Conservation (phyloP, 345 rosid genomes). For the Citropsis articulata region DNA sequence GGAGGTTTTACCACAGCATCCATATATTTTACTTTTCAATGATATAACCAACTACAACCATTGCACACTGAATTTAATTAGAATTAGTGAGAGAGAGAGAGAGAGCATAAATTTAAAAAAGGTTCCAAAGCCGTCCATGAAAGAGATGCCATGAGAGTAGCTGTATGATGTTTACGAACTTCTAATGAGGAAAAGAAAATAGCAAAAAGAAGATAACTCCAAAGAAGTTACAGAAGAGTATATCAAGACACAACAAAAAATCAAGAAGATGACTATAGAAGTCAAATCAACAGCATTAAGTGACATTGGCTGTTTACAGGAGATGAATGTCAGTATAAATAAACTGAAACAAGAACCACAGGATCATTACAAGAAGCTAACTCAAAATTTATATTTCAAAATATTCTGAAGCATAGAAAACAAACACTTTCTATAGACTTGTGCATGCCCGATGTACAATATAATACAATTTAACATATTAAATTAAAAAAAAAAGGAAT, state of each 20-base stretch:
- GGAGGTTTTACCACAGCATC: constrained; percentile 13
- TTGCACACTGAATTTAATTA: constrained; percentile 5
- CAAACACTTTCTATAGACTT: background rate
- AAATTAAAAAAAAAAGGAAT: background rate
- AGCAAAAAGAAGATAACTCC: background rate
- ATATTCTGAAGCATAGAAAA: background rate
- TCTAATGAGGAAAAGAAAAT: background rate
- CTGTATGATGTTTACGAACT: background rate
- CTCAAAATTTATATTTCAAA: background rate
- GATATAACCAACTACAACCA: background rate
- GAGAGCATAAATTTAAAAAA: background rate
- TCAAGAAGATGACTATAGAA: background rate
- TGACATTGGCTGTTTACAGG: background rate
- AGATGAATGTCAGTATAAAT: background rate
- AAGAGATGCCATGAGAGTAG: background rate
- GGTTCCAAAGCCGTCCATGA: background rate
- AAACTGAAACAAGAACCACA: background rate
- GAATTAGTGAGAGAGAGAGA: background rate
- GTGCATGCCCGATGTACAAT: background rate
- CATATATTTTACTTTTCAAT: background rate
- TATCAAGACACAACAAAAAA: background rate
- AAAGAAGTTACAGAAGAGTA: background rate
- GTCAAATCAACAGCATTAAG: background rate
- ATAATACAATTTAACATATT: background rate
- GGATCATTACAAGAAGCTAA: background rate